Evolutionary conservation across 2,329 filamentous ascomycete species (phyloP), one percentile per base, ranked within the genome.

Genomic region (Trichoderma polysporum): DNA sequence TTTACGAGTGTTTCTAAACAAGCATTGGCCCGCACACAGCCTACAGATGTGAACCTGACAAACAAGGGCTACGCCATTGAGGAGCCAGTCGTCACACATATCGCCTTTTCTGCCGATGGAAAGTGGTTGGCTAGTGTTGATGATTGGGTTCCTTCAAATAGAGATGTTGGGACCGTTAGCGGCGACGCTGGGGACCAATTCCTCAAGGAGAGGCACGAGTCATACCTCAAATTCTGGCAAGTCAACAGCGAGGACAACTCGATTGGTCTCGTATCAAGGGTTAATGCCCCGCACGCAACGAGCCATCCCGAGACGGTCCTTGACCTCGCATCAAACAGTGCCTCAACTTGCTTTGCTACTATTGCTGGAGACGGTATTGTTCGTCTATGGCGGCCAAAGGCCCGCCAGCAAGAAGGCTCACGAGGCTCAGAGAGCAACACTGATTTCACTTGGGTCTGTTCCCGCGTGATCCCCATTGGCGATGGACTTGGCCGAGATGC

Each of bases 41-140:
- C 91, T 4, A 97, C 94, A 0, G 91, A 92, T 68, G 81, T 91
- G 70, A 96, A 93, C 73, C 83, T 90, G 47, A 90, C 90, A 8
- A 90, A 89, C 15, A 89, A 91, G 70, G 88, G 91, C 5, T 85
- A 87, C 60, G 84, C 86, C 4, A 87, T 98, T 58, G 84, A 87
- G 15, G 91, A 97, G 71, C 94, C 95, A 0, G 87, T 90, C 69
- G 86, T 97, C 54, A 90, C 87, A 7, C 86, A 91, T 66, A 81
- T 98, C 59, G 86, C 89, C 50, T 88, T 95, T 71, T 94, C 91
- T 50, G 82, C 85, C 58, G 90, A 98, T 74, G 94, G 94, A 19
- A 85, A 88, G 70, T 98, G 94, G 94, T 85, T 99, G 66, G 94
- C 91, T 4, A 97, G 93, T 1, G 86, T 97, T 1, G 95, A 99